Conservation (phyloP, 768 basidiomycete genomes). For the Cystofilobasidium capitatum region DNA sequence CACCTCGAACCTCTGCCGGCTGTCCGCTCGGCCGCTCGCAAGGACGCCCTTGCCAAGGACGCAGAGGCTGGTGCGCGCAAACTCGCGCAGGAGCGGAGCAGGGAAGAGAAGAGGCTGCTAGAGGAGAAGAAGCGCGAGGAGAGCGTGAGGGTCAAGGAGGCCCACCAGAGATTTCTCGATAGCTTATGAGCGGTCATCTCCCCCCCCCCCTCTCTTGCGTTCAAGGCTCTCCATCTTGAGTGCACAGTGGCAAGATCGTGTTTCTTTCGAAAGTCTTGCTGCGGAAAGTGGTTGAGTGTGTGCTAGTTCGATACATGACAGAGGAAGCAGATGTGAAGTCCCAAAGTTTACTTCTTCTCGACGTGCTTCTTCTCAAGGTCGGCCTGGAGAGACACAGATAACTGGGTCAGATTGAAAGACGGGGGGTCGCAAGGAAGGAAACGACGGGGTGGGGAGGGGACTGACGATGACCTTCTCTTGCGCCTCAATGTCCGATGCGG, state of each 20-base stretch:
- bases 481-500: not conserved
- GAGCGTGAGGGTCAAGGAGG: not conserved
- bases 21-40: not conserved
- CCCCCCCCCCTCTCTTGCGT: too few relatives aligned
- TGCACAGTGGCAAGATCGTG: too few relatives aligned
- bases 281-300: too few relatives aligned
- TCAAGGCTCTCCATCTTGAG: too few relatives aligned
- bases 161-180: not conserved
- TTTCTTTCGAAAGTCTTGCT: too few relatives aligned
- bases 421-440: too few relatives aligned
- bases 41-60: not conserved
- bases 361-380: not conserved
- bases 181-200: not conserved
- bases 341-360: not conserved
- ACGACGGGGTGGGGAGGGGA: not conserved
- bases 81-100: not conserved
- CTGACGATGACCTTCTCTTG: not conserved
- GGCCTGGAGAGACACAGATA: not conserved
- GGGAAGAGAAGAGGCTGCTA: not conserved
- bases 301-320: not conserved
- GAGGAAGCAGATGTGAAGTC: not conserved
- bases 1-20: not conserved
- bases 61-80: not conserved
- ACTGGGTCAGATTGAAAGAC: too few relatives aligned
- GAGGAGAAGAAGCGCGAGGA: not conserved